Conservation (phyloP, 2,329 filamentous ascomycete species). For the Aspergillus novoparasiticus region DNA sequence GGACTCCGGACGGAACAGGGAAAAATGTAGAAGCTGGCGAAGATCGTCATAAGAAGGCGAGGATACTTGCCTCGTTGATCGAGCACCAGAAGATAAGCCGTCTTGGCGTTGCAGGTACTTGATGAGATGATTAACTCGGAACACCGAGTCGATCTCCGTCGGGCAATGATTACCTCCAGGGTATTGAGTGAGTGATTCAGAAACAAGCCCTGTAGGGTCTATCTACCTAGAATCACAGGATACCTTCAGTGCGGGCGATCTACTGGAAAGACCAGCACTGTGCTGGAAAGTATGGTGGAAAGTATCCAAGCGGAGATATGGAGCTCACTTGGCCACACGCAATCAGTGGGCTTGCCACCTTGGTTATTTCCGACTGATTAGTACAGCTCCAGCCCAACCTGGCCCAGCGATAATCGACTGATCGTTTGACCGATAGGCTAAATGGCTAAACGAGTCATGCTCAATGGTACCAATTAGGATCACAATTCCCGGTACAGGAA, state of each 20-base stretch:
- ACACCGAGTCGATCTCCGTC: slow-evolving; percentile 8
- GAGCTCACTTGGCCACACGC: not conserved
- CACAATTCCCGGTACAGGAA: not conserved
- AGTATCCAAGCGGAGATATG: not conserved
- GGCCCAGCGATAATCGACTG: not conserved
- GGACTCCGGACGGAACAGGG: not conserved
- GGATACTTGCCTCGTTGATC: slow-evolving; percentile 10
- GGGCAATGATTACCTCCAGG: not conserved
- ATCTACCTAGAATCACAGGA: not conserved
- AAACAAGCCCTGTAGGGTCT: not conserved
- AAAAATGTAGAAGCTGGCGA: slow-evolving; percentile 4
- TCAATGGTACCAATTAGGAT: not conserved
- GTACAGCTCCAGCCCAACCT: no score
- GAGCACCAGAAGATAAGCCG: slow-evolving; percentile 6
- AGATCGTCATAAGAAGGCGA: slow-evolving; percentile 16
- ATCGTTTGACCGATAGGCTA: not conserved
- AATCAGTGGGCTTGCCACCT: not conserved
- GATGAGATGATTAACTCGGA: slow-evolving; percentile 8
- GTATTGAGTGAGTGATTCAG: not conserved
- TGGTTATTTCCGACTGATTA: not conserved
- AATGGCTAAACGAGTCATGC: not conserved
- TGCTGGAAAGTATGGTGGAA: not conserved
- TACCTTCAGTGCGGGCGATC: not conserved
- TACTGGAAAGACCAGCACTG: not conserved
- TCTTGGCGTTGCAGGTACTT: slow-evolving; percentile 9